phyloP scores from a whole-genome alignment of 2,329 filamentous ascomycete genomes.

The Exophiala calicioides region DNA sequence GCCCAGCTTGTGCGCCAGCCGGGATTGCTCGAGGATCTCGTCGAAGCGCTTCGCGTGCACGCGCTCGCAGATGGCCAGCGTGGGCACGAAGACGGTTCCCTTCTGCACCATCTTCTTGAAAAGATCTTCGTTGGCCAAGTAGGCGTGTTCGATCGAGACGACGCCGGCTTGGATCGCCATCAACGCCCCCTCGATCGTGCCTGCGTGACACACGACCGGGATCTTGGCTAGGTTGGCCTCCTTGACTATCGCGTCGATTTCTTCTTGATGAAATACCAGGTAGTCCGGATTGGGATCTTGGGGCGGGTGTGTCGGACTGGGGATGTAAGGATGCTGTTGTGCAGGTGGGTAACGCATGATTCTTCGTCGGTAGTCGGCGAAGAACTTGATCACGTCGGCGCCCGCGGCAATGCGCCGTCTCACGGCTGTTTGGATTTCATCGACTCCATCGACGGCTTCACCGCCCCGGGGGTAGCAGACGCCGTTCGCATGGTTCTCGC shows the following conservation, averaged over 20 bases:
- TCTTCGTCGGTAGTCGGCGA: slow-evolving; percentile 52
- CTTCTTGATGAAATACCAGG: slow-evolving; percentile 16
- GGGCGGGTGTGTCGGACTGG: slow-evolving; percentile 16
- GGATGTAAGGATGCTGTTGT: slow-evolving; percentile 32
- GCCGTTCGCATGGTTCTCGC: slow-evolving; percentile 44
- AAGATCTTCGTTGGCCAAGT: slow-evolving; percentile 42
- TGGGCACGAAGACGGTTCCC: slow-evolving; percentile 56
- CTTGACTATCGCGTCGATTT: slow-evolving; percentile 47
- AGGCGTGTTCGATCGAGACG: slow-evolving; percentile 52
- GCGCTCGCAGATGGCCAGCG: slow-evolving; percentile 50
- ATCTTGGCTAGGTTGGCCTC: slow-evolving; percentile 47
- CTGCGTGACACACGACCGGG: slow-evolving; percentile 50
- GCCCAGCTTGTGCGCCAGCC: slow-evolving; percentile 49
- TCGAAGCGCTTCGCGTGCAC: slow-evolving; percentile 28
- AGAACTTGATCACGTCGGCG: slow-evolving; percentile 56
- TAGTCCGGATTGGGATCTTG: slow-evolving; percentile 12
- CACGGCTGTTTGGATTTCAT: slow-evolving; percentile 50
- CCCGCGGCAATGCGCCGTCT: slow-evolving; percentile 51
- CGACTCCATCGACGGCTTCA: slow-evolving; percentile 52
- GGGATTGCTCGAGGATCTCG: slow-evolving; percentile 34
- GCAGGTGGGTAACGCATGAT: slow-evolving; percentile 46
- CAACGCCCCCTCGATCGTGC: slow-evolving; percentile 45
- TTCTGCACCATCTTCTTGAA: slow-evolving; percentile 48
- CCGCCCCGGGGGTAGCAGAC: slow-evolving; percentile 39
- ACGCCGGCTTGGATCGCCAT: slow-evolving; percentile 53